Percentiles rank a stretch among this genome's conserved stretches.
Conservation (phyloP, 129 eudicot genomes). For the Pulicaria dysenterica region DNA sequence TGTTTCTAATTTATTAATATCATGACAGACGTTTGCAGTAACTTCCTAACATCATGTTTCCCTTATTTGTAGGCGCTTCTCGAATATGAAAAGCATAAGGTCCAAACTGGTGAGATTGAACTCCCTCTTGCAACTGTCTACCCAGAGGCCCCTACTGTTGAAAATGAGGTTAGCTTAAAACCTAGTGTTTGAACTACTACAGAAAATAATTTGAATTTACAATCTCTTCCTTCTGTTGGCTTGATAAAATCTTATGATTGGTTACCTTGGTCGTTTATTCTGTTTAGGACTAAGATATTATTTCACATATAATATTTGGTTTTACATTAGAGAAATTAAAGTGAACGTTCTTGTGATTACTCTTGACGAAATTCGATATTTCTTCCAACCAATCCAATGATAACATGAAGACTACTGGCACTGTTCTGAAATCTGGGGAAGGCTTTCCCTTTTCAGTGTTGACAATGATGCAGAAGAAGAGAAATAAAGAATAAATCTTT, state of each 20-base stretch:
- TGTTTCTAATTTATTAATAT: neutral
- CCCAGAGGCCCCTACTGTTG: slow-evolving; percentile 60
- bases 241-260: neutral
- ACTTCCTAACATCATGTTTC: neutral
- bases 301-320: neutral
- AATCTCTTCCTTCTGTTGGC: neutral
- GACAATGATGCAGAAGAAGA: neutral
- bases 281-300: neutral
- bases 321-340: neutral
- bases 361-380: neutral
- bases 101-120: slow-evolving; percentile 73
- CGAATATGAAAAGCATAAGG: slow-evolving; percentile 82
- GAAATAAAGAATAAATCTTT: neutral
- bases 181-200: neutral
- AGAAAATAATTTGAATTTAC: neutral
- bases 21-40: neutral
- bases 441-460: neutral
- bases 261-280: neutral
- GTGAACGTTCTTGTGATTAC: slow-evolving; percentile 1
- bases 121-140: slow-evolving; percentile 49
- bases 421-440: too few species aligned
- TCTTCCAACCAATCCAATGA: neutral
- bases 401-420: neutral
- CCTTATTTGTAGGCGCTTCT: slow-evolving; percentile 71
- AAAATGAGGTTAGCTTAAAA: slow-evolving; percentile 57